Evolutionary conservation across 306 rosid species (phyloP).

Genomic region (barrel medic (Medicago truncatula)): DNA sequence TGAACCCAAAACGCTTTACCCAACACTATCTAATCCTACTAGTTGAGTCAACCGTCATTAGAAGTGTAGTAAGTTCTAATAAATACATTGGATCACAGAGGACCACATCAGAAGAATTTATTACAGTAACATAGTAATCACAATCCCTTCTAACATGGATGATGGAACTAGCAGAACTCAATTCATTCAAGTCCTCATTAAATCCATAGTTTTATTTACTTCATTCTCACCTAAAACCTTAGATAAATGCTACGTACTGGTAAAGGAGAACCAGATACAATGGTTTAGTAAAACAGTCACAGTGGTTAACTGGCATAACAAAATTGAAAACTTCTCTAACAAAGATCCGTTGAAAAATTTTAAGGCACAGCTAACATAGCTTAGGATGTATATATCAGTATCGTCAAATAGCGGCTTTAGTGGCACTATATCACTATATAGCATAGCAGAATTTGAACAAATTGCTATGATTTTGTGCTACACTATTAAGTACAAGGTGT

Average conservation of each 20-base stretch:
- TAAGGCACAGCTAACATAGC: slow-evolving; percentile 26
- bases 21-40: background rate
- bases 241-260: slow-evolving; percentile 31
- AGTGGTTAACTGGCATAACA: slow-evolving; percentile 5
- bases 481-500: background rate
- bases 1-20: background rate
- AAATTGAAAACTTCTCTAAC: slow-evolving; percentile 30
- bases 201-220: slow-evolving; percentile 9
- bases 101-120: slow-evolving; percentile 25
- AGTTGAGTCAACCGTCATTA: slow-evolving; percentile 13
- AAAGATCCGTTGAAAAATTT: slow-evolving; percentile 16
- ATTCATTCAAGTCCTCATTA: background rate
- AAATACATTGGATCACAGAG: background rate
- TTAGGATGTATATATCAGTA: slow-evolving; percentile 22
- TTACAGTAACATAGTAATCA: slow-evolving; percentile 9
- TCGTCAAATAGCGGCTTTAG: background rate
- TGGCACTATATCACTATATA: background rate
- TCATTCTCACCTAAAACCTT: slow-evolving; percentile 9
- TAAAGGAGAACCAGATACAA: slow-evolving; percentile 13
- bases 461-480: background rate
- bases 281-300: slow-evolving; percentile 18
- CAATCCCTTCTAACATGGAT: slow-evolving; percentile 1
- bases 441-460: background rate
- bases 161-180: background rate
- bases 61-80: background rate